Evolutionary conservation across 495 filamentous ascomycete genomes (phyloP), one percentile per base, ranked within the genome.

Genomic region (Aspergillus funiculosus): DNA sequence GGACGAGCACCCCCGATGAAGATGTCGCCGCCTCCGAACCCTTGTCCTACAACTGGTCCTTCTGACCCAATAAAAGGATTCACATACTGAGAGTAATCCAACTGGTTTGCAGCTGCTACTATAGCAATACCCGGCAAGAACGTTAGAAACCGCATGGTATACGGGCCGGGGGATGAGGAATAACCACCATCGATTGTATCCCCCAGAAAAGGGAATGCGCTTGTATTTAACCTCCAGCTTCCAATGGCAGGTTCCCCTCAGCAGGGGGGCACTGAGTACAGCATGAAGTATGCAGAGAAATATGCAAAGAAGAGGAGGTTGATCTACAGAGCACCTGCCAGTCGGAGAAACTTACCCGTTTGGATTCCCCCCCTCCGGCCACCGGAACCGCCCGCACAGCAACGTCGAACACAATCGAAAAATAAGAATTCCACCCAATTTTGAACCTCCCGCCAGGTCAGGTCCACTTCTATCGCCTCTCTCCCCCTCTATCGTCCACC

Each of bases 1-100:
- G 83, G 83, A 7, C 71, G 59, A 34, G 73, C 73, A 31, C 80
- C 80, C 1, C 82, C 82, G 6, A 81, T 76, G 52, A 87, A 86
- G 35, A 80, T 83, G 49, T 85, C 83, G 4, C 82, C 82, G 24
- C 81, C 82, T 29, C 63, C 60, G 36, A 47, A 67, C 1, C 58
- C 62, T 4, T 59, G 46, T 1, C 63, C 60, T 20, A 60, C 30
- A 13, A 51, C 52, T 0, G 65, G 65, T 1, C 65, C 65, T 49
- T 68, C 65, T 4, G 65, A 61, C 17, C 55, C 61, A 7, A 63
- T 66, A 20, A 66, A 62, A 6, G 62, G 38, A 42, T 74, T 71
- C 20, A 76, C 72, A 59, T 73, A 72, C 56, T 72, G 66, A 2
- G 72, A 66, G 48, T 66, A 67, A 48, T 74, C 70, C 9, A 57